Conservation (phyloP, 1,284 basidiomycete species). For the Leccinum griseonigrum region DNA sequence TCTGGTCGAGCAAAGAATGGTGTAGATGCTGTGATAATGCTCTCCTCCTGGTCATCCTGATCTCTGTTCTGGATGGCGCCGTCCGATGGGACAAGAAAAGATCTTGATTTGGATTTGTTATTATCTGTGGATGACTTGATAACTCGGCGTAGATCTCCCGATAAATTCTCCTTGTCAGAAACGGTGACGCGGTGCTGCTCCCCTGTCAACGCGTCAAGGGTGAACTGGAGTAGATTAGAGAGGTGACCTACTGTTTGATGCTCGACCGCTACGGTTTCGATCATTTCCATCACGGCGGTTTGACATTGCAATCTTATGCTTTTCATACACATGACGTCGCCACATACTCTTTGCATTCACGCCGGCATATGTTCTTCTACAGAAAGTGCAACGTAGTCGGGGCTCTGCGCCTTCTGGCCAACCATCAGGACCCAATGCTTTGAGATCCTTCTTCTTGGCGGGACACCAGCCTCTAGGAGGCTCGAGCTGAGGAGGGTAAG, state of each 20-base stretch:
- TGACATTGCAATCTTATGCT: conserved; percentile 83
- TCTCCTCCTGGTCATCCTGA: conserved; percentile 15
- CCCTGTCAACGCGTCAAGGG: conserved; percentile 30
- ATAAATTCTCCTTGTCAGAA: conserved; percentile 36
- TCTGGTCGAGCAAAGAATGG: conserved; percentile 17
- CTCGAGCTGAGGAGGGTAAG: conserved; percentile 71
- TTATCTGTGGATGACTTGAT: conserved; percentile 22
- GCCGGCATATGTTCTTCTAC: conserved; percentile 73
- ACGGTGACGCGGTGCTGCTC: conserved; percentile 26
- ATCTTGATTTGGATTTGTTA: conserved; percentile 21
- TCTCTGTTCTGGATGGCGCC: conserved; percentile 10
- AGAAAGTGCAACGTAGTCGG: conserved; percentile 75
- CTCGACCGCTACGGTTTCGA: conserved; percentile 51
- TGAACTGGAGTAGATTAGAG: background rate
- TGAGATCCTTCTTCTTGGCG: conserved; percentile 70
- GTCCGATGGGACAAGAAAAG: conserved; percentile 23
- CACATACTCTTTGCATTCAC: conserved; percentile 88
- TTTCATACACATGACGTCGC: conserved; percentile 80
- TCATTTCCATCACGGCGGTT: conserved; percentile 71
- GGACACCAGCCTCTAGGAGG: conserved; percentile 81
- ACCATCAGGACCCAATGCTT: conserved; percentile 57
- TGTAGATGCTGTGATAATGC: background rate
- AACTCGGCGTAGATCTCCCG: conserved; percentile 30
- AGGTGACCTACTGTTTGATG: conserved; percentile 55
- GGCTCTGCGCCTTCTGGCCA: conserved; percentile 79